A percentile compares a stretch with the other conserved stretches of the same genome.
These are phyloP conservation scores for Zarea fungicola DNA, from an alignment of 2,329 filamentous ascomycete genomes.

Conservation along the genomic window DNA sequence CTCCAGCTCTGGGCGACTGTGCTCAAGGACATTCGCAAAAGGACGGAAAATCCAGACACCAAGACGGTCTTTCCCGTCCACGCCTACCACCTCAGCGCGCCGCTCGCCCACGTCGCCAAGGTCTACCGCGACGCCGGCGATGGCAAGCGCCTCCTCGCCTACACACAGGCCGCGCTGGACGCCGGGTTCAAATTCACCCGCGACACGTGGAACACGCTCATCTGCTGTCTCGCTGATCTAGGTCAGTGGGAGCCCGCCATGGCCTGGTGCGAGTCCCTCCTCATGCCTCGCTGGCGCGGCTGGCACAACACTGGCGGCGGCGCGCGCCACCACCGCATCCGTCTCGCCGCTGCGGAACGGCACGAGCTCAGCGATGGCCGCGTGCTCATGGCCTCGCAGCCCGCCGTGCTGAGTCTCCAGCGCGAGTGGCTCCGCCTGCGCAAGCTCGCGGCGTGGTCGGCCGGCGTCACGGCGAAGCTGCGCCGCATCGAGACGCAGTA, in stretches of 20 bases:
- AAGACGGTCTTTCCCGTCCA: constrained; percentile 37
- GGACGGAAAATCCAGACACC: constrained; percentile 15
- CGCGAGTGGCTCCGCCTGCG: constrained; percentile 47
- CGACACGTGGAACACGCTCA: constrained; percentile 74
- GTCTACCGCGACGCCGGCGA: constrained; percentile 37
- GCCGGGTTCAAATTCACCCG: constrained; percentile 71
- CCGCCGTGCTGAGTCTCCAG: constrained; percentile 44
- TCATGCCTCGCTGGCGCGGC: constrained; percentile 75
- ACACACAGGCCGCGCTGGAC: constrained; percentile 51
- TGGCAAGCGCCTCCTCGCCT: constrained; percentile 40
- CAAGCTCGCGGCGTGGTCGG: constrained; percentile 44
- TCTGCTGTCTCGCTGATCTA: constrained; percentile 60
- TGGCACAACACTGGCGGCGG: constrained; percentile 46
- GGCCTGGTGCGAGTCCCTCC: constrained; percentile 63
- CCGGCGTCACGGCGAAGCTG: constrained; percentile 35
- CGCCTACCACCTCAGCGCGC: constrained; percentile 48
- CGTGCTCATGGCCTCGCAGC: constrained; percentile 25
- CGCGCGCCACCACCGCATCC: constrained; percentile 25
- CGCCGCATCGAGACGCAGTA: constrained; percentile 34
- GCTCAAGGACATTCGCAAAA: constrained; percentile 54
- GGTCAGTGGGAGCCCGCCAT: constrained; percentile 64
- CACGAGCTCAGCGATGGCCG: constrained; percentile 28
- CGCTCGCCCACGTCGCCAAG: constrained; percentile 46
- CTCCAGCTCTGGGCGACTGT: constrained; percentile 65
- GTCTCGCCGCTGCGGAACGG: constrained; percentile 7